Conservation (phyloP, 495 filamentous ascomycete species). For the Penicillium bovifimosum region DNA sequence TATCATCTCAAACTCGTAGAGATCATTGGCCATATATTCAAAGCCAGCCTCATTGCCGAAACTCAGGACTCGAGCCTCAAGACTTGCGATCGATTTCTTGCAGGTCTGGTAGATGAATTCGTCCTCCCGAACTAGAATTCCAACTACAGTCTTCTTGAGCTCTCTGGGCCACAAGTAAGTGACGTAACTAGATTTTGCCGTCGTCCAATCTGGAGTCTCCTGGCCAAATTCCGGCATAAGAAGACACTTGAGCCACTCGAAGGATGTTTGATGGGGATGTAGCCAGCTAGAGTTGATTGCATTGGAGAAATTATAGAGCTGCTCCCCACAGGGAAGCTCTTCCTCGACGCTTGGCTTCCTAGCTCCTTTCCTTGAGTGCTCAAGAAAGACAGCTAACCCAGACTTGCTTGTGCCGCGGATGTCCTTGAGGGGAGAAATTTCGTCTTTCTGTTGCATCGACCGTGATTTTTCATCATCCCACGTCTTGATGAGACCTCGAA, state of each 20-base stretch:
- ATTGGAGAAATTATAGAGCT: constrained; percentile 51
- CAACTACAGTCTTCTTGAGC: constrained; percentile 64
- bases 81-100: constrained; percentile 35
- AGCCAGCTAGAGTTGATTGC: constrained; percentile 50
- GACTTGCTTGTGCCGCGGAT: constrained; percentile 45
- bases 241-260: constrained; percentile 60
- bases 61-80: constrained; percentile 33
- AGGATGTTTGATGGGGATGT: constrained; percentile 56
- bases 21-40: constrained; percentile 24
- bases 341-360: constrained; percentile 47
- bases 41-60: constrained; percentile 13
- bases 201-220: constrained; percentile 18
- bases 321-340: constrained; percentile 50
- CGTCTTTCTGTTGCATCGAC: constrained; percentile 50
- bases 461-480: constrained; percentile 60
- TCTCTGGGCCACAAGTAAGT: constrained; percentile 62
- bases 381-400: constrained; percentile 69
- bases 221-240: constrained; percentile 38
- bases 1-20: constrained; percentile 48
- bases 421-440: constrained; percentile 42
- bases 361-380: constrained; percentile 63
- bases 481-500: constrained; percentile 46
- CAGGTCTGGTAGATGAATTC: constrained; percentile 59
- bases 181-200: constrained; percentile 51
- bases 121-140: constrained; percentile 62